phyloP scores from a whole-genome alignment of 2,329 filamentous ascomycete species.

The Rhinocladiella mackenziei region DNA sequence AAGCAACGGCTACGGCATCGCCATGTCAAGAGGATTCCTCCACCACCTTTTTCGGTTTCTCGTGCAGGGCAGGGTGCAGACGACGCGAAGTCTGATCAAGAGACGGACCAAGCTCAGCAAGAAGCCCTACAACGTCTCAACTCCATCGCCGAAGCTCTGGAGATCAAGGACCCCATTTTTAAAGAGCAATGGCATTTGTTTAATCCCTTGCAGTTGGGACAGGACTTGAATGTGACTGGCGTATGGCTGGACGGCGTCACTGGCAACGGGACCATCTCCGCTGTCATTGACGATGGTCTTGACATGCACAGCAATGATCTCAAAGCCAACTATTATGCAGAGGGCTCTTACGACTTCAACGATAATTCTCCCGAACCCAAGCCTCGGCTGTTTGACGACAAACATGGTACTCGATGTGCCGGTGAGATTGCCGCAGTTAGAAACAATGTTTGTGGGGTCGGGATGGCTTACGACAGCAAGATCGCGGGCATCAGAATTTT shows the following conservation, averaged over 20 bases:
- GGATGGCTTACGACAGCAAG: constrained; percentile 86
- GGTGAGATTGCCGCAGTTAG: constrained; percentile 89
- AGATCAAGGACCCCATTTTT: constrained; percentile 86
- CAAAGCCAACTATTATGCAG: constrained; percentile 87
- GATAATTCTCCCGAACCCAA: constrained; percentile 73
- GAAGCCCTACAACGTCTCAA: constrained; percentile 56
- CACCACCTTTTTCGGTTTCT: constrained; percentile 31
- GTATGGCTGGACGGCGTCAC: constrained; percentile 90
- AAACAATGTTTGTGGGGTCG: constrained; percentile 92
- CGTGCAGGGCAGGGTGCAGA: constrained; percentile 13
- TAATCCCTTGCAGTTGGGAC: constrained; percentile 73
- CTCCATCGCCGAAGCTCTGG: constrained; percentile 61
- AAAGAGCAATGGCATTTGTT: constrained; percentile 91
- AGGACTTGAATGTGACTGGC: constrained; percentile 94
- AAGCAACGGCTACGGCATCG: constrained; percentile 67
- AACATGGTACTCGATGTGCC: constrained; percentile 88
- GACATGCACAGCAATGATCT: constrained; percentile 95
- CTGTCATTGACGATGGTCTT: constrained; percentile 91
- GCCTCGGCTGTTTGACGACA: constrained; percentile 78
- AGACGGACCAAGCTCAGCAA: constrained; percentile 33
- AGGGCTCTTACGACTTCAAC: constrained; percentile 95
- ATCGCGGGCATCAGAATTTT: constrained; percentile 91
- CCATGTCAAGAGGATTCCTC: constrained; percentile 56
- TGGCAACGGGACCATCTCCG: constrained; percentile 80
- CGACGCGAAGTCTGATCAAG: constrained; percentile 7